These are phyloP conservation scores for Mycena citricolor DNA, from an alignment of 1,284 basidiomycete species.

Conservation along the genomic window DNA sequence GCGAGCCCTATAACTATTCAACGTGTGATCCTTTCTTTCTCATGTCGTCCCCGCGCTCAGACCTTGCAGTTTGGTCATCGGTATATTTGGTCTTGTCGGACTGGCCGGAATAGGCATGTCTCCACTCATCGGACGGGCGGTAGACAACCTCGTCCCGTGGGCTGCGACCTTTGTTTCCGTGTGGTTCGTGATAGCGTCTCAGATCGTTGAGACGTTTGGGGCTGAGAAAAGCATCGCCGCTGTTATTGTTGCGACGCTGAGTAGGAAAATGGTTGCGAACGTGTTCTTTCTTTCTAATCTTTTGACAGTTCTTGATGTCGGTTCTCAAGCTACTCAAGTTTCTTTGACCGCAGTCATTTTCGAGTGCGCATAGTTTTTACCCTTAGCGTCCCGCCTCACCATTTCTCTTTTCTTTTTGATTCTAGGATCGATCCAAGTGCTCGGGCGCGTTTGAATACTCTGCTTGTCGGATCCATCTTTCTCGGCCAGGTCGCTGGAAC, in stretches of 20 bases:
- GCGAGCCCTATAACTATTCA: constrained; percentile 62
- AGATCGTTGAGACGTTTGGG: constrained; percentile 26
- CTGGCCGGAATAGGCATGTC: constrained; percentile 64
- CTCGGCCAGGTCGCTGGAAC: constrained; percentile 69
- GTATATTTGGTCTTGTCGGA: constrained; percentile 70
- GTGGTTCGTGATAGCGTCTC: constrained; percentile 41
- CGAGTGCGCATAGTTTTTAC: constrained; percentile 28
- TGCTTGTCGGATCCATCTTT: too few relatives aligned
- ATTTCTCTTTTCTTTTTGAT: constrained; percentile 2
- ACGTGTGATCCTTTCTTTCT: constrained; percentile 41
- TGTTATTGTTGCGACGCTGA: constrained; percentile 9
- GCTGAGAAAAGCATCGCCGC: constrained; percentile 10
- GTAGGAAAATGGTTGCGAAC: constrained; percentile 1
- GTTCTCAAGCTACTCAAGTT: constrained; percentile 30
- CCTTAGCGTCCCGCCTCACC: too few relatives aligned
- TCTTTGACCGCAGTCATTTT: constrained; percentile 41
- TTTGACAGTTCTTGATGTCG: constrained; percentile 16
- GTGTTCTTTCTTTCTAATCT: not conserved
- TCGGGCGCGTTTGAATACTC: constrained; percentile 60
- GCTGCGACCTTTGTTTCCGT: constrained; percentile 57
- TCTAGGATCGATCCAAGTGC: constrained; percentile 54
- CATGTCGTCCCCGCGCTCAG: not conserved
- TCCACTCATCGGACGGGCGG: constrained; percentile 57
- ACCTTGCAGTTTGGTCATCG: constrained; percentile 54
- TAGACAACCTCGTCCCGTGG: constrained; percentile 71